These are phyloP conservation scores for Aspergillus sp. DNA, from an alignment of 2,329 filamentous ascomycete species.

Conservation along the genomic window DNA sequence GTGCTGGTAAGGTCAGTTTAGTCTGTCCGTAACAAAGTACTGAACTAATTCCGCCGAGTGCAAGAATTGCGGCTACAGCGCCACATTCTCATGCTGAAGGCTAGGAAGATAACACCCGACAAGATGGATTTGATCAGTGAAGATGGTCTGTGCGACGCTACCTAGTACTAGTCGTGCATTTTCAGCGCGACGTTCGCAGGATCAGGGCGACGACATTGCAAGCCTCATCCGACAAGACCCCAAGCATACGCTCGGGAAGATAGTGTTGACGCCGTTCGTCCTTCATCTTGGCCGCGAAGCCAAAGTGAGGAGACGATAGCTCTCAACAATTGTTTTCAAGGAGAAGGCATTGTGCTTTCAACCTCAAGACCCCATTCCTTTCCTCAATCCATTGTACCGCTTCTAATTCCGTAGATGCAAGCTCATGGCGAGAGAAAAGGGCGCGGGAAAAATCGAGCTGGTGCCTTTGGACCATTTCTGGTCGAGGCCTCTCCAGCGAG, in stretches of 20 bases:
- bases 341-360: conserved; percentile 71
- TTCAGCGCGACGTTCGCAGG: conserved; percentile 35
- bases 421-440: conserved; percentile 27
- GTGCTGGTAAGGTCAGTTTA: conserved; percentile 78
- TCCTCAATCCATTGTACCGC: conserved; percentile 60
- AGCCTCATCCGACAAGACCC: conserved; percentile 81
- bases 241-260: conserved; percentile 57
- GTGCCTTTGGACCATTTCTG: conserved; percentile 52
- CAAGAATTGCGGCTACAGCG: conserved; percentile 89
- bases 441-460: conserved; percentile 77
- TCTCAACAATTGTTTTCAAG: conserved; percentile 75
- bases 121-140: conserved; percentile 80
- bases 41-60: conserved; percentile 73
- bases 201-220: conserved; percentile 29
- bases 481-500: conserved; percentile 69
- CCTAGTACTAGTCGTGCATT: conserved; percentile 32
- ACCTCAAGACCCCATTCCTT: conserved; percentile 75
- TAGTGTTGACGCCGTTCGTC: conserved; percentile 53
- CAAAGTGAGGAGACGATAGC: conserved; percentile 35
- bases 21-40: conserved; percentile 72
- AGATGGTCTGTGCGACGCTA: conserved; percentile 39
- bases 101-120: conserved; percentile 70
- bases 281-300: conserved; percentile 20
- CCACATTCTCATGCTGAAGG: conserved; percentile 83
- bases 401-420: conserved; percentile 34